phyloP scores from a whole-genome alignment of 2,329 filamentous ascomycete genomes.

The Pseudogymnoascus sp. region DNA sequence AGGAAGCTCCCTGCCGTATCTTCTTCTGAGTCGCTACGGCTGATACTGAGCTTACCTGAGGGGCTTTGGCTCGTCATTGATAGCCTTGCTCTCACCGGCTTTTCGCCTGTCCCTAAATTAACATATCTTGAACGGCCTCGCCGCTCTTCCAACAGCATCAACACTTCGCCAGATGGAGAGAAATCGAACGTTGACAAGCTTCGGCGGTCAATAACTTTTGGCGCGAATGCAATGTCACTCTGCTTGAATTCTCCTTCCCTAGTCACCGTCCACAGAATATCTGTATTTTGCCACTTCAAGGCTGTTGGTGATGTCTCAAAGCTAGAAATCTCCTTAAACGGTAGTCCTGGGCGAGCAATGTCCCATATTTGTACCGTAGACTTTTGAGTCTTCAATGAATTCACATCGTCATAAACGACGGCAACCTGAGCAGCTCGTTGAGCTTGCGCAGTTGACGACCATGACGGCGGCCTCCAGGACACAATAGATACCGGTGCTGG shows the following conservation, averaged over 20 bases:
- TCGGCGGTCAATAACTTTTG: constrained; percentile 55
- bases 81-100: background rate
- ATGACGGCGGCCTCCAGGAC: constrained; percentile 57
- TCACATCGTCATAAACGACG: constrained; percentile 53
- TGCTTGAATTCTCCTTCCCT: constrained; percentile 56
- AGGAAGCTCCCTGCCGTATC: constrained; percentile 56
- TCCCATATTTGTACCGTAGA: constrained; percentile 61
- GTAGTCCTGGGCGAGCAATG: constrained; percentile 58
- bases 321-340: constrained; percentile 57
- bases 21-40: constrained; percentile 59
- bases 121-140: constrained; percentile 36
- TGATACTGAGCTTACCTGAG: constrained; percentile 45
- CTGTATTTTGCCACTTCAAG: constrained; percentile 57
- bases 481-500: constrained; percentile 53
- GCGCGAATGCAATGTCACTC: constrained; percentile 58
- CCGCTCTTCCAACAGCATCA: constrained; percentile 57
- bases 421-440: constrained; percentile 55
- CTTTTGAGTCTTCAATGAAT: constrained; percentile 47
- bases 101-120: constrained; percentile 9
- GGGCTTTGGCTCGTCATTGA: constrained; percentile 33
- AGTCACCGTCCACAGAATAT: constrained; percentile 60
- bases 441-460: constrained; percentile 57
- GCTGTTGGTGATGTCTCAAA: constrained; percentile 52
- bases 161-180: constrained; percentile 50
- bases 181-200: constrained; percentile 56